phyloP scores from a whole-genome alignment of 1,284 basidiomycete species.

The Dichomitus squalens region DNA sequence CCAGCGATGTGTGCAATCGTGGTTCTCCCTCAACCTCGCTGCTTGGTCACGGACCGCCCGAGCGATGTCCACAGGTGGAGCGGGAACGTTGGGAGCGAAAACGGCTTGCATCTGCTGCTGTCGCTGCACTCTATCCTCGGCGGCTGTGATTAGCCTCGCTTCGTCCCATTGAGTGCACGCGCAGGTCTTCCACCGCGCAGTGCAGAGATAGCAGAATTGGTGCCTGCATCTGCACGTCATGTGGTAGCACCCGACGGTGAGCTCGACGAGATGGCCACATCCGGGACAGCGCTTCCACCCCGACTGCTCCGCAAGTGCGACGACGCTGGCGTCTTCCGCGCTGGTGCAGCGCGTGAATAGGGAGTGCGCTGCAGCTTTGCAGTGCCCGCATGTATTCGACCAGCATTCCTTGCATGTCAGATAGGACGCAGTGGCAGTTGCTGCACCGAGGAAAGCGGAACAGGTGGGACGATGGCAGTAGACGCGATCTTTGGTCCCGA shows the following conservation, averaged over 20 bases:
- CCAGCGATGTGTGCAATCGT: constrained; percentile 50
- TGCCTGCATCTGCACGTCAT: constrained; percentile 41
- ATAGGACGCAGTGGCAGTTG: constrained; percentile 19
- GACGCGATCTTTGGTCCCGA: constrained; percentile 39
- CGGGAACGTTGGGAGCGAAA: constrained; percentile 22
- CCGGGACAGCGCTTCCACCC: constrained; percentile 47
- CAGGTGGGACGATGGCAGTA: constrained; percentile 47
- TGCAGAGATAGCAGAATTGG: constrained; percentile 50
- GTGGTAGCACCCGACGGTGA: constrained; percentile 42
- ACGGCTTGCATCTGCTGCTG: constrained; percentile 30
- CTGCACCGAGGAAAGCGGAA: constrained; percentile 54
- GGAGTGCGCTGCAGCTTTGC: constrained; percentile 44
- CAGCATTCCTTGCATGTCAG: constrained; percentile 42
- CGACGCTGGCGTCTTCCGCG: constrained; percentile 41
- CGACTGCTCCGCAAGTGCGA: constrained; percentile 43
- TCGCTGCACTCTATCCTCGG: constrained; percentile 33
- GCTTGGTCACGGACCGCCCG: constrained; percentile 29
- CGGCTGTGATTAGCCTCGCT: constrained; percentile 36
- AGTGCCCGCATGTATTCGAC: constrained; percentile 41
- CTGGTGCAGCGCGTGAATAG: constrained; percentile 22
- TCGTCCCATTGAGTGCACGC: constrained; percentile 60
- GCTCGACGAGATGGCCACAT: constrained; percentile 40
- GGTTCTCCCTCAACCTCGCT: constrained; percentile 42
- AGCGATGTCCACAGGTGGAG: constrained; percentile 29
- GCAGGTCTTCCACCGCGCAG: constrained; percentile 54